phyloP scores from a whole-genome alignment of 768 basidiomycete genomes.

The Xerocomellus intermedius region DNA sequence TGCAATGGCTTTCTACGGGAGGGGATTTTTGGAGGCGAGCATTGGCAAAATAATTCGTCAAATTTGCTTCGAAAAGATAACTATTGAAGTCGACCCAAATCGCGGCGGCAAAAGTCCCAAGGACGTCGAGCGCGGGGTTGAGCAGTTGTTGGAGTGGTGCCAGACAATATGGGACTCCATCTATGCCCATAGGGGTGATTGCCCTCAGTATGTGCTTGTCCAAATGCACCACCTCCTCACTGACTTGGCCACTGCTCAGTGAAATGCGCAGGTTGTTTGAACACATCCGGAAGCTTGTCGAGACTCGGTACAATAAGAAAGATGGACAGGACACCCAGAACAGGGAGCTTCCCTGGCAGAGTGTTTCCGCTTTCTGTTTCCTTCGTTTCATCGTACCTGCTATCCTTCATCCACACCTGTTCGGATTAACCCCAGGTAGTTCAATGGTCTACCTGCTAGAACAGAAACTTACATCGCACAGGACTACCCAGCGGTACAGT shows the following conservation, averaged over 20 bases:
- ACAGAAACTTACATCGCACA: constrained; percentile 31
- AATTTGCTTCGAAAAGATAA: constrained; percentile 68
- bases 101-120: constrained; percentile 59
- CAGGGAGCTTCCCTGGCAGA: constrained; percentile 68
- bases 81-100: constrained; percentile 80
- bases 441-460: background rate
- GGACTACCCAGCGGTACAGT: constrained; percentile 66
- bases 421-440: constrained; percentile 72
- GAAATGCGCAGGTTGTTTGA: constrained; percentile 72
- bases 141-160: constrained; percentile 74
- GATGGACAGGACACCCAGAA: constrained; percentile 42
- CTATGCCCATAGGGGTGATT: constrained; percentile 67
- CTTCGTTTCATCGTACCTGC: constrained; percentile 88
- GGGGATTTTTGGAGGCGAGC: constrained; percentile 74
- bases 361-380: constrained; percentile 88
- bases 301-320: constrained; percentile 54
- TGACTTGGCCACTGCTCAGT: constrained; percentile 36
- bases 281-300: constrained; percentile 70
- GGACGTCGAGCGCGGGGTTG: constrained; percentile 65
- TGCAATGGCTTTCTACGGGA: constrained; percentile 82
- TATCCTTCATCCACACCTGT: constrained; percentile 84
- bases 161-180: constrained; percentile 80
- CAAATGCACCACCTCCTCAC: constrained; percentile 1
- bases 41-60: constrained; percentile 69
- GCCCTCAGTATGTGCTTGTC: constrained; percentile 60